Evolutionary conservation across 2,329 filamentous ascomycete genomes (phyloP), one percentile per base, ranked within the genome.

Genomic region (Stagonosporopsis chrysanthemi): DNA sequence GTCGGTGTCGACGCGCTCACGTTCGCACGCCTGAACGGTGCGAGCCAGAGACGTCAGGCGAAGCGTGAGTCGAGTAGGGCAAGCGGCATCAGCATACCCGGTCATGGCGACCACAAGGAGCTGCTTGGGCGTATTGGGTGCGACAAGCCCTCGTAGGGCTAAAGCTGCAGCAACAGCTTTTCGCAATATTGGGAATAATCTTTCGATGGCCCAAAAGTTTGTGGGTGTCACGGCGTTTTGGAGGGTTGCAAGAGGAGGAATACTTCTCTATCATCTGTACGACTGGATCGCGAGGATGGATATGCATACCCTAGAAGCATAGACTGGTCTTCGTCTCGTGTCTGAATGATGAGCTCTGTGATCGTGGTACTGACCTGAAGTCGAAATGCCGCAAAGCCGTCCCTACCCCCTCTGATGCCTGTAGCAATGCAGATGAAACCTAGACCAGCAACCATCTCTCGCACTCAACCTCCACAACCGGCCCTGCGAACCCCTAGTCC

Each of bases 111-210:
- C 75, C 85, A 88, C 66, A 95, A 94, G 80, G 91, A 93, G 74
- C 80, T 95, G 64, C 82, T 95, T 50, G 90, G 90, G 41, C 83
- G 91, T 50, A 95, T 95, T 70, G 91, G 91, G 45, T 95, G 91
- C 75, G 90, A 92, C 76, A 92, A 92, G 81, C 89, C 77, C 11
- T 58, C 56, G 11, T 59, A 59, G 47, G 38, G 23, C 23, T 28
- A 28, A 24, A 36, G 11, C 17, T 19, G 35, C n/a, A 4, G 6
- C 22, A 14, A 4, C 31, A 14, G 15, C 29, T 9, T 49, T 56
- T 45, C 42, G 45, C 19, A 24, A 22, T 31, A 14, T 47, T 43
- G 46, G 49, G 39, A 44, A 29, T 33, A 22, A 17, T 52, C 31
- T 28, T 15, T 31, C 29, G 12, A 45, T 23, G 31, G 19, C 43